Conservation (phyloP, 331 rosid genomes). For the Phaseolus coccineus region DNA sequence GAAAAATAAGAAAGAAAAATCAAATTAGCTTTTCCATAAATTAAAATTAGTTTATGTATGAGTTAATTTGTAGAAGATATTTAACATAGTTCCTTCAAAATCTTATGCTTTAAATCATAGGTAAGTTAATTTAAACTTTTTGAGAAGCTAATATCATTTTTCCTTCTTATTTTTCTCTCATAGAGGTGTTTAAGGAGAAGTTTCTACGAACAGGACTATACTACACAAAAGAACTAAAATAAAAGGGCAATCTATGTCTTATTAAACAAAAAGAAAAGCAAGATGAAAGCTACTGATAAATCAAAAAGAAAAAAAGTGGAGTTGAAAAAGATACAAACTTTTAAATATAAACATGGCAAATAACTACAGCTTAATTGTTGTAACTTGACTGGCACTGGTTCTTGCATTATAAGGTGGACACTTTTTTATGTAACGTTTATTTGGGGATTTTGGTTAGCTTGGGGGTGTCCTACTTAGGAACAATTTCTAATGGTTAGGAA, state of each 20-base stretch:
- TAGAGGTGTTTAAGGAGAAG: too few relatives aligned
- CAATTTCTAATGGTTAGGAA: constrained; percentile 21
- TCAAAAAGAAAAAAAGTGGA: background rate
- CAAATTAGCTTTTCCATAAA: too few relatives aligned
- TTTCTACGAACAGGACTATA: too few relatives aligned
- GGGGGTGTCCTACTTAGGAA: constrained; percentile 25
- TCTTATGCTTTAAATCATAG: too few relatives aligned
- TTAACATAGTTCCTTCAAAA: too few relatives aligned
- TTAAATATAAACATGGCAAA: constrained; percentile 16
- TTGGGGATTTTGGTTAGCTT: constrained; percentile 16
- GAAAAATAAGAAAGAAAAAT: too few relatives aligned
- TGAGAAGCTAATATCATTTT: too few relatives aligned
- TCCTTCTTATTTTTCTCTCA: too few relatives aligned
- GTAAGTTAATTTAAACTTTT: too few relatives aligned
- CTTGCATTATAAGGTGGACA: constrained; percentile 21
- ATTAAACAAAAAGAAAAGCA: background rate
- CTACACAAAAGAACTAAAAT: constrained; percentile 1
- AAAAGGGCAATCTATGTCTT: background rate
- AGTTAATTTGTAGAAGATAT: too few relatives aligned
- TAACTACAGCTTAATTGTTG: background rate
- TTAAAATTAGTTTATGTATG: too few relatives aligned
- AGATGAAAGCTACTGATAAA: background rate
- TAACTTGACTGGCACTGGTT: background rate
- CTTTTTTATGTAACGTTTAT: background rate
- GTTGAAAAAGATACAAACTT: constrained; percentile 21